Conservation (phyloP, 2,329 filamentous ascomycete species). For the Alternaria conjuncta region DNA sequence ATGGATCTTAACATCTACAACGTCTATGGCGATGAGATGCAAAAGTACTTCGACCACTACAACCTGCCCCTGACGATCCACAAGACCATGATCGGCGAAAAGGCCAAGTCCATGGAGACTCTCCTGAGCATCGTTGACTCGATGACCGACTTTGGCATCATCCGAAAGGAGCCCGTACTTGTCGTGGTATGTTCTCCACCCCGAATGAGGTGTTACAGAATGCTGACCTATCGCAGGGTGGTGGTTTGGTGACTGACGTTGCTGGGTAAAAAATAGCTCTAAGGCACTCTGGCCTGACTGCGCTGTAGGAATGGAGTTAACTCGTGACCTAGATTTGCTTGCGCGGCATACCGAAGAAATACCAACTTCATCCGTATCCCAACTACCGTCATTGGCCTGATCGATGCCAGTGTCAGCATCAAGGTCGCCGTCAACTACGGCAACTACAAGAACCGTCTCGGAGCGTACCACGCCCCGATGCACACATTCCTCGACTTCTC, state of each 20-base stretch:
- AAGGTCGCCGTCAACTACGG: constrained; percentile 81
- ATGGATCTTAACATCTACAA: constrained; percentile 76
- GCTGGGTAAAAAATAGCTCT: constrained; percentile 66
- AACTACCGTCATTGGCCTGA: constrained; percentile 76
- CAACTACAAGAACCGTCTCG: constrained; percentile 76
- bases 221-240: constrained; percentile 37
- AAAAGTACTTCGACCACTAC: constrained; percentile 71
- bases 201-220: background rate
- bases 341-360: constrained; percentile 73
- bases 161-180: constrained; percentile 61
- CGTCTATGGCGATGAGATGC: constrained; percentile 70
- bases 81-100: constrained; percentile 77
- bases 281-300: constrained; percentile 58
- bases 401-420: constrained; percentile 77
- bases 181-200: constrained; percentile 36
- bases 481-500: constrained; percentile 77
- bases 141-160: constrained; percentile 76
- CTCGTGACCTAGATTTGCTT: constrained; percentile 56
- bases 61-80: constrained; percentile 68
- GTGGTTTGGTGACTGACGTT: constrained; percentile 57
- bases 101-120: constrained; percentile 75
- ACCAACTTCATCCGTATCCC: constrained; percentile 77
- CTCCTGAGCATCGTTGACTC: constrained; percentile 73
- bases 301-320: constrained; percentile 29
- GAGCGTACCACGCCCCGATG: constrained; percentile 74